Evolutionary conservation across 306 rosid genomes (phyloP).

Genomic region (Hippophae tibetana): DNA sequence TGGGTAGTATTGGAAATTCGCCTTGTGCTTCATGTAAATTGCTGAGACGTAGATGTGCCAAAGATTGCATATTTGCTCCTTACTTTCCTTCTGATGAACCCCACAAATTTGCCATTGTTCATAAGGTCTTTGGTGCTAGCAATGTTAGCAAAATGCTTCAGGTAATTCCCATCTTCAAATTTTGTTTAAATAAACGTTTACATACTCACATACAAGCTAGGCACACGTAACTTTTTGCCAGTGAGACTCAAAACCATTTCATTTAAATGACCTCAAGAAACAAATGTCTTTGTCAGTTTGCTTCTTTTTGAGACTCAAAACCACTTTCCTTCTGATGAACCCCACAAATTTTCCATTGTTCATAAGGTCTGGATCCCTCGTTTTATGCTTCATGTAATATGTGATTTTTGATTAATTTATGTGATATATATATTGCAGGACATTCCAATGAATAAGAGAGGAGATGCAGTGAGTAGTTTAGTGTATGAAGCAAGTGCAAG

Average conservation of each 20-base stretch:
- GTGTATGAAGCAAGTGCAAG: conserved; percentile 97
- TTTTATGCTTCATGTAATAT: too few relatives aligned
- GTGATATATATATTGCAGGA: conserved; percentile 37
- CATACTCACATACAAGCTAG: too few relatives aligned
- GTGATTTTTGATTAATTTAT: too few relatives aligned
- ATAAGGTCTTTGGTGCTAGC: conserved; percentile 96
- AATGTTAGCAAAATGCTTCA: conserved; percentile 91
- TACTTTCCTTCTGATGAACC: conserved; percentile 85
- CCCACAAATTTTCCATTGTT: too few relatives aligned
- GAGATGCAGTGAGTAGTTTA: conserved; percentile 86
- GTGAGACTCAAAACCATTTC: too few relatives aligned
- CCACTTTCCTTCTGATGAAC: too few relatives aligned
- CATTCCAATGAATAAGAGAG: conserved; percentile 60
- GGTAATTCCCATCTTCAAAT: conserved; percentile 25
- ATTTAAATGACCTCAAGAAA: too few relatives aligned
- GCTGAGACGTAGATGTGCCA: conserved; percentile 71
- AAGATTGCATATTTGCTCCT: conserved; percentile 82
- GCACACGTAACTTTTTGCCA: too few relatives aligned
- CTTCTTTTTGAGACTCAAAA: too few relatives aligned
- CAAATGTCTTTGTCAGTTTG: too few relatives aligned
- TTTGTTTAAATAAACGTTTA: too few relatives aligned
- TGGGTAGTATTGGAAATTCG: conserved; percentile 43
- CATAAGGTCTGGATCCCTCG: too few relatives aligned
- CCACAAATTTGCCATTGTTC: conserved; percentile 80
- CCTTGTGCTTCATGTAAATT: conserved; percentile 98